These are phyloP conservation scores for Endocalyx cinctus DNA, from an alignment of 2,329 filamentous ascomycete genomes.

Conservation along the genomic window DNA sequence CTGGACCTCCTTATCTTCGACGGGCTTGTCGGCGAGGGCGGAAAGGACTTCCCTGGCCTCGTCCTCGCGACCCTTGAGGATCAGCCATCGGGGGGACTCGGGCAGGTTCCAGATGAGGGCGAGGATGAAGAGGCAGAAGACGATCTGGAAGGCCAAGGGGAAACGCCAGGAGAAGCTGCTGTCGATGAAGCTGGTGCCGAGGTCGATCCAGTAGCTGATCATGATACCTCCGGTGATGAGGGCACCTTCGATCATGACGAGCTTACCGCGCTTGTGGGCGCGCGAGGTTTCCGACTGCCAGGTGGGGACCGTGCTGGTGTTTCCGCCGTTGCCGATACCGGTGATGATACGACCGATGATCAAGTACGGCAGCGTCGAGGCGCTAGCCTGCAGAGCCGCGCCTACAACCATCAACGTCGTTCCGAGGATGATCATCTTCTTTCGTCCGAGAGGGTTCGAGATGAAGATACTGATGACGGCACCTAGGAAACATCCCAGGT, in stretches of 20 bases:
- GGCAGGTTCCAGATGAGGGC: conserved; percentile 47
- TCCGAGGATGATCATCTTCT: conserved; percentile 52
- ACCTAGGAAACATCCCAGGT: conserved; percentile 54
- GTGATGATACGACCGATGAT: conserved; percentile 50
- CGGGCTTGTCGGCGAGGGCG: conserved; percentile 32
- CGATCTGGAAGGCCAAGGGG: conserved; percentile 53
- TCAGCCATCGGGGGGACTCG: conserved; percentile 45
- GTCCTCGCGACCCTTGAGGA: conserved; percentile 37
- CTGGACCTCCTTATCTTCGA: conserved; percentile 49
- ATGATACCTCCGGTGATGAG: conserved; percentile 54
- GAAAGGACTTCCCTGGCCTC: conserved; percentile 41
- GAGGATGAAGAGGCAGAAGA: conserved; percentile 56
- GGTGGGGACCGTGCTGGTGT: conserved; percentile 47
- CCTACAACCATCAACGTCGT: conserved; percentile 55
- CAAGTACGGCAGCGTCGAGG: conserved; percentile 45
- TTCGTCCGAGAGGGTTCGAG: conserved; percentile 53
- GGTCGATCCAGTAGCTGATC: conserved; percentile 57
- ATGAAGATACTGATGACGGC: conserved; percentile 42
- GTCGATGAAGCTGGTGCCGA: conserved; percentile 50
- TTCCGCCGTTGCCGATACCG: conserved; percentile 37
- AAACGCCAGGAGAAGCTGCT: conserved; percentile 54
- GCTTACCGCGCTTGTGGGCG: conserved; percentile 53
- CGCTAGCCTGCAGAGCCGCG: conserved; percentile 37
- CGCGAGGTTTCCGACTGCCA: conserved; percentile 59
- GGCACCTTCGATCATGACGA: conserved; percentile 57